A percentile compares a stretch with the other conserved stretches of the same genome.
Evolutionary conservation across 148 eudicot species (phyloP).

Genomic region (Silene latifolia): DNA sequence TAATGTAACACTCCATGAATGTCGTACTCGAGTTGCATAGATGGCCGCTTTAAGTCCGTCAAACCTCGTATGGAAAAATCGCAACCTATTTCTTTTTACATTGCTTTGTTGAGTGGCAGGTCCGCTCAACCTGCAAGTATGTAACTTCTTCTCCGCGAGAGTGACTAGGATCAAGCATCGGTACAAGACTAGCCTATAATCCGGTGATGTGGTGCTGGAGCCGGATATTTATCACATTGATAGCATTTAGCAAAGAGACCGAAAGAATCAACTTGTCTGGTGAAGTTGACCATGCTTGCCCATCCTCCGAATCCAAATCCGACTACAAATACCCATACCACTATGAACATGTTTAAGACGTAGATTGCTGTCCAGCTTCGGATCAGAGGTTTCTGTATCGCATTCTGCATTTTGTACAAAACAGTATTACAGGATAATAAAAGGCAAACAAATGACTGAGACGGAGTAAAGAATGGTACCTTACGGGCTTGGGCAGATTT

Average conservation of each 20-base stretch:
- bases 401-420: slow-evolving; percentile 40
- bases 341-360: slow-evolving; percentile 42
- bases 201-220: slow-evolving; percentile 19
- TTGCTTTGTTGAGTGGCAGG: neutral
- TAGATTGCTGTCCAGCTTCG: slow-evolving; percentile 55
- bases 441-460: too few relatives aligned
- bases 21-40: too few relatives aligned
- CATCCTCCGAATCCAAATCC: slow-evolving; percentile 72
- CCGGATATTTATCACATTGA: slow-evolving; percentile 37
- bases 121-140: too few relatives aligned
- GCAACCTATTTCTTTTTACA: neutral
- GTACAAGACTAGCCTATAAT: neutral
- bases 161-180: too few relatives aligned
- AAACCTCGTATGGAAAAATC: neutral
- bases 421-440: neutral
- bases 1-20: too few relatives aligned
- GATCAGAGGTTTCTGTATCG: slow-evolving; percentile 57
- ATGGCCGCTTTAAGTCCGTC: too few relatives aligned
- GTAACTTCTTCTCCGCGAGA: too few relatives aligned
- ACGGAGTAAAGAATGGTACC: slow-evolving; percentile 28
- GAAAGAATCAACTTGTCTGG: slow-evolving; percentile 52
- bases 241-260: slow-evolving; percentile 64
- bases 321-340: slow-evolving; percentile 51
- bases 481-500: slow-evolving; percentile 56
- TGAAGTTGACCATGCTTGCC: slow-evolving; percentile 61